Evolutionary conservation across 1,284 basidiomycete genomes (phyloP).

Genomic region (Takashimella tepidaria): DNA sequence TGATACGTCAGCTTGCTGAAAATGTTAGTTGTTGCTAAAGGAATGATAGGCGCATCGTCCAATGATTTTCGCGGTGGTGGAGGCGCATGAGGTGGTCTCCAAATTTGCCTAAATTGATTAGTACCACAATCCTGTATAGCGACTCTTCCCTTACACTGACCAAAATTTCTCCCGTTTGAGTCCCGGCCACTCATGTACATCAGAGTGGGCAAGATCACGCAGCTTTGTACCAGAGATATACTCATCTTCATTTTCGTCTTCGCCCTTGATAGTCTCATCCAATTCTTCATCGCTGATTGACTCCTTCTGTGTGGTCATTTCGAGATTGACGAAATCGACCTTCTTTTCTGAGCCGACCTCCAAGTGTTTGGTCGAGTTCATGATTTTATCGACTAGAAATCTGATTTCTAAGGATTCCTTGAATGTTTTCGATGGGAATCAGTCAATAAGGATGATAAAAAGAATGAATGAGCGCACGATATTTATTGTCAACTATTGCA

Average conservation of each 20-base stretch:
- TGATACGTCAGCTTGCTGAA: constrained; percentile 59
- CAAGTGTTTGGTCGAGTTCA: background rate
- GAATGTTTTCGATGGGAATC: no score
- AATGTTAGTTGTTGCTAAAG: constrained; percentile 57
- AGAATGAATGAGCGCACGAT: no score
- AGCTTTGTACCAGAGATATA: constrained; percentile 11
- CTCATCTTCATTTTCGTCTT: constrained; percentile 6
- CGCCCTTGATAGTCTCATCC: background rate
- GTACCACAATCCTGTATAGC: background rate
- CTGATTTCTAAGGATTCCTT: no score
- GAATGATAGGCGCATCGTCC: constrained; percentile 59
- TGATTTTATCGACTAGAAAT: no score
- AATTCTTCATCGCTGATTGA: background rate
- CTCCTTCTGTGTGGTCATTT: background rate
- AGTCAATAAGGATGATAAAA: no score
- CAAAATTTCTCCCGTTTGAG: constrained; percentile 39
- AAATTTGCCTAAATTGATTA: constrained; percentile 32
- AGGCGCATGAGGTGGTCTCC: constrained; percentile 59
- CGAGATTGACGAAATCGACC: background rate
- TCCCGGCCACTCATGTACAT: constrained; percentile 20
- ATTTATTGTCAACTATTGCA: no score
- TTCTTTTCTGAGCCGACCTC: background rate
- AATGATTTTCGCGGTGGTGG: constrained; percentile 56
- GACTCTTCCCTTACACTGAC: constrained; percentile 14
- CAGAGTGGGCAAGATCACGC: constrained; percentile 20